These are phyloP conservation scores for Plectosphaerella cucumerina DNA, from an alignment of 2,329 filamentous ascomycete species.

Conservation along the genomic window DNA sequence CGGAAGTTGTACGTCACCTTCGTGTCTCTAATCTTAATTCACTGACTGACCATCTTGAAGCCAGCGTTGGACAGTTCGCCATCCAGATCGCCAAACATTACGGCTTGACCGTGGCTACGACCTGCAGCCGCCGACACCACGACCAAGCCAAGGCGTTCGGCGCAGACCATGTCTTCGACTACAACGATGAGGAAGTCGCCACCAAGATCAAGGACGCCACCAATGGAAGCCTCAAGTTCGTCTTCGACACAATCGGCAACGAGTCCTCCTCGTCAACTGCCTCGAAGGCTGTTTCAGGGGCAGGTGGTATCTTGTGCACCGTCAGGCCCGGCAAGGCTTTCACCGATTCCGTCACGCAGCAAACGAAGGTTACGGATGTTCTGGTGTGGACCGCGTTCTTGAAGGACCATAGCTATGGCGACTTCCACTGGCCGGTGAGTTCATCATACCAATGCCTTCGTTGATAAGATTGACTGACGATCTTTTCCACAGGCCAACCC, in stretches of 20 bases:
- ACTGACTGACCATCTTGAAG: slow-evolving; percentile 10
- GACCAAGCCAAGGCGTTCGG: slow-evolving; percentile 25
- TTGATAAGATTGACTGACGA: neutral
- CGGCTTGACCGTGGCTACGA: slow-evolving; percentile 27
- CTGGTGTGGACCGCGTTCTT: slow-evolving; percentile 37
- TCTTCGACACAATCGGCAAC: slow-evolving; percentile 39
- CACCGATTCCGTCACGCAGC: slow-evolving; percentile 26
- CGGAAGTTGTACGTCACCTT: slow-evolving; percentile 31
- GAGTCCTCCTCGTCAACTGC: slow-evolving; percentile 24
- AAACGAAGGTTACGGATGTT: slow-evolving; percentile 32
- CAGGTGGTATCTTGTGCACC: slow-evolving; percentile 30
- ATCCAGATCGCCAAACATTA: slow-evolving; percentile 27
- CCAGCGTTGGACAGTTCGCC: slow-evolving; percentile 31
- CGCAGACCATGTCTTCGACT: slow-evolving; percentile 32
- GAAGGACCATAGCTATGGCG: slow-evolving; percentile 30
- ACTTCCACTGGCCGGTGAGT: slow-evolving; percentile 31
- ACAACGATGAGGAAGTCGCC: slow-evolving; percentile 29
- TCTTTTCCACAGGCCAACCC: slow-evolving; percentile 20
- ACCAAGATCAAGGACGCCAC: slow-evolving; percentile 26
- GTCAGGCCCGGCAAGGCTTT: slow-evolving; percentile 34
- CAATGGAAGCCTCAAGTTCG: slow-evolving; percentile 24
- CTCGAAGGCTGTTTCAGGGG: slow-evolving; percentile 22
- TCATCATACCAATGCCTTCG: neutral
- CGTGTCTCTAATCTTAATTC: neutral
- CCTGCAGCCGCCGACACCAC: slow-evolving; percentile 26